A percentile compares a stretch with the other conserved stretches of the same genome.
These are phyloP conservation scores for Aspergillus sclerotioniger DNA, from an alignment of 495 filamentous ascomycete genomes.

Conservation along the genomic window DNA sequence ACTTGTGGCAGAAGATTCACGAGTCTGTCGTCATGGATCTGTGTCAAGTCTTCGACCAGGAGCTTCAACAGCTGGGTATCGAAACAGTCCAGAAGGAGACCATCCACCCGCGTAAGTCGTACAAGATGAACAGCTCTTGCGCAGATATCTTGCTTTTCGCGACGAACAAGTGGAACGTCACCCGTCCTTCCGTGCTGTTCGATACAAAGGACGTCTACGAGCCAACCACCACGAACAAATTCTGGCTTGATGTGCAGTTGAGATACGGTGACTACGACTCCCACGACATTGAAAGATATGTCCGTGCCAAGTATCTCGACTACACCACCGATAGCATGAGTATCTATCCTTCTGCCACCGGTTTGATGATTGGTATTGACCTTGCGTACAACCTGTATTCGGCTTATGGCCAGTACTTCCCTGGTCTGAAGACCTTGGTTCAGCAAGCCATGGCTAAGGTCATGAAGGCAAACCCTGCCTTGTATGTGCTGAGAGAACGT, in stretches of 20 bases:
- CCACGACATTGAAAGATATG: conserved; percentile 97
- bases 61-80: conserved; percentile 92
- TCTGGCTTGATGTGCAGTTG: conserved; percentile 98
- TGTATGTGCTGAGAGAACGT: conserved; percentile 96
- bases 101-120: conserved; percentile 98
- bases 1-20: conserved; percentile 99
- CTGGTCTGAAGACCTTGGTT: conserved; percentile 90
- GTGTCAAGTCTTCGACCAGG: conserved; percentile 99
- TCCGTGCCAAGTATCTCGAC: conserved; percentile 96
- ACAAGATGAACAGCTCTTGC: conserved; percentile 99
- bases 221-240: conserved; percentile 95
- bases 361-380: conserved; percentile 98
- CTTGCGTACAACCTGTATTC: conserved; percentile 98
- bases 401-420: conserved; percentile 98
- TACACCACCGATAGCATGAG: conserved; percentile 99
- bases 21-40: conserved; percentile 99
- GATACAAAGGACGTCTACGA: conserved; percentile 97
- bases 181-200: conserved; percentile 85
- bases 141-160: conserved; percentile 98
- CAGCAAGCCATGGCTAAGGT: conserved; percentile 99
- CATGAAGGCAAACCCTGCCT: conserved; percentile 98
- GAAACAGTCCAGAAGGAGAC: conserved; percentile 99
- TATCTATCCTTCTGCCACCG: conserved; percentile 96
- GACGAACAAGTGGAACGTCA: conserved; percentile 98
- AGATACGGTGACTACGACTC: conserved; percentile 99